Conservation (phyloP, 331 rosid species). For the Phaseolus coccineus region DNA sequence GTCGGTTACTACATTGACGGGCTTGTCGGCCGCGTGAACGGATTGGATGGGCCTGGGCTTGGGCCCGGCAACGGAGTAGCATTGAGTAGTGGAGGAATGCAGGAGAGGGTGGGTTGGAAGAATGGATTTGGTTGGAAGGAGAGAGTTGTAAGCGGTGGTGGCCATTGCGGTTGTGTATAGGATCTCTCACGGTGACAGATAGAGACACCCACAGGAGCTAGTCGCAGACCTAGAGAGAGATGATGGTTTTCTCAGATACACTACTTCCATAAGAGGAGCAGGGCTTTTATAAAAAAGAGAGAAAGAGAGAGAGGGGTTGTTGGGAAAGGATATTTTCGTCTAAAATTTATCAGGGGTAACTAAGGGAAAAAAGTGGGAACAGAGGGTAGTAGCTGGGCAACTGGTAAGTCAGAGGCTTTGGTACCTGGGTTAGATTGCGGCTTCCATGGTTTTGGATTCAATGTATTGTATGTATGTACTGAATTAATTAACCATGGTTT, state of each 20-base stretch:
- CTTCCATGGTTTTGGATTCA: neutral
- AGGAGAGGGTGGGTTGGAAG: constrained; percentile 48
- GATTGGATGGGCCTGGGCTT: constrained; percentile 47
- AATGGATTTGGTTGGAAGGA: constrained; percentile 53
- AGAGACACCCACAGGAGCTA: neutral
- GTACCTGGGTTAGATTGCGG: neutral
- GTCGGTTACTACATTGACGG: constrained; percentile 46
- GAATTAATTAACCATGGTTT: too few species aligned
- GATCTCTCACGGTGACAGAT: neutral
- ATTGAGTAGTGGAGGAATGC: constrained; percentile 43
- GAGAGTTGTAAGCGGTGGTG: constrained; percentile 46
- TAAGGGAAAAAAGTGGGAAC: neutral
- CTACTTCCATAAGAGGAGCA: neutral
- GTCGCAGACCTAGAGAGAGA: neutral
- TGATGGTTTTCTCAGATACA: neutral
- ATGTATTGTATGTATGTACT: neutral
- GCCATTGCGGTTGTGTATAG: constrained; percentile 53
- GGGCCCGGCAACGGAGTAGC: constrained; percentile 43
- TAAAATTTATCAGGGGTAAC: neutral
- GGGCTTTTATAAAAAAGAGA: neutral
- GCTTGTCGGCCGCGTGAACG: constrained; percentile 72
- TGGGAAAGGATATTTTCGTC: constrained; percentile 29
- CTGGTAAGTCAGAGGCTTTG: neutral
- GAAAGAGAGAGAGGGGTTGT: neutral
- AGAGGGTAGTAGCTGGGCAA: neutral